Evolutionary conservation across 1,139 yeast species (phyloP).

Genomic region (Geotrichum europaeum): DNA sequence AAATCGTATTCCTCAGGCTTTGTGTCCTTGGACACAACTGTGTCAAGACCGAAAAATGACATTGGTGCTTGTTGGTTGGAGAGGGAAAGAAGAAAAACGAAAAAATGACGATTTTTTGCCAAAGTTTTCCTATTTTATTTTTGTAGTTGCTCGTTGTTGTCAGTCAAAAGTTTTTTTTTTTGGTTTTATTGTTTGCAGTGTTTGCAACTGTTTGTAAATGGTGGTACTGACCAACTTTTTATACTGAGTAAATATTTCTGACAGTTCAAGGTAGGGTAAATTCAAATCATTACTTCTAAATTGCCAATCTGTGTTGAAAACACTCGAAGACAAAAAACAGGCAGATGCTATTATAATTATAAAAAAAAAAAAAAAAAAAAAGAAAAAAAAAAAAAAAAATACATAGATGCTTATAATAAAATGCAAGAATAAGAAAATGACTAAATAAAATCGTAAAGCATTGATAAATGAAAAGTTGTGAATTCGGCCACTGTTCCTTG

Average conservation of each 20-base stretch:
- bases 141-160: neutral
- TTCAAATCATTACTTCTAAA: neutral
- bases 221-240: neutral
- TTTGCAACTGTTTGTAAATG: neutral
- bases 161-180: neutral
- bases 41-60: constrained; percentile 39
- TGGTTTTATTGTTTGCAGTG: neutral
- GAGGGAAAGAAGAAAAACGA: neutral
- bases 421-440: neutral
- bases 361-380: neutral
- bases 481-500: neutral
- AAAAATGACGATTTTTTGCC: neutral
- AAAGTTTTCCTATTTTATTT: neutral
- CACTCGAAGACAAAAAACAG: neutral
- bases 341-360: neutral
- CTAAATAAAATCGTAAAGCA: neutral
- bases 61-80: constrained; percentile 20
- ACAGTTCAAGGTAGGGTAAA: constrained; percentile 2
- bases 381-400: neutral
- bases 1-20: constrained; percentile 32
- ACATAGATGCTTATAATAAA: neutral
- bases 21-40: constrained; percentile 26
- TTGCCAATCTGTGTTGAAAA: neutral
- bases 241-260: neutral
- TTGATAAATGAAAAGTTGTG: neutral